Percentiles rank a stretch among this genome's conserved stretches.
These are phyloP conservation scores for Cystofilobasidium bisporidii DNA, from an alignment of 768 basidiomycete genomes.

Conservation along the genomic window DNA sequence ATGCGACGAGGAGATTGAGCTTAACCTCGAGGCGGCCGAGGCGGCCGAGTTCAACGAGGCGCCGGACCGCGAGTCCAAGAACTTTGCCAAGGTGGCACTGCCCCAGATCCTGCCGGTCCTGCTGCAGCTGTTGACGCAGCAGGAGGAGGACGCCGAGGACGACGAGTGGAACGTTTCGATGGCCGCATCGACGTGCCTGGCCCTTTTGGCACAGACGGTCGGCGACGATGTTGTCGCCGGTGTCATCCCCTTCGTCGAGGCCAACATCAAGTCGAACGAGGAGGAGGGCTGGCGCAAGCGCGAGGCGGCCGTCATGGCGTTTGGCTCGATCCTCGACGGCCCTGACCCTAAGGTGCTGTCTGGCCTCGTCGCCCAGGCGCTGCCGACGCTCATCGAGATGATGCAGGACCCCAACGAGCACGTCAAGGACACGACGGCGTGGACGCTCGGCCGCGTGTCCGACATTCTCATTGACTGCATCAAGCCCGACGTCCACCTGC, in stretches of 20 bases:
- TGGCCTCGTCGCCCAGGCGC: slow-evolving; percentile 84
- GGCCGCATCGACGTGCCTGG: slow-evolving; percentile 87
- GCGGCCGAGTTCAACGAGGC: slow-evolving; percentile 81
- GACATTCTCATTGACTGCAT: slow-evolving; percentile 77
- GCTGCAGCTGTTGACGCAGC: slow-evolving; percentile 72
- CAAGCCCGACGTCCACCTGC: slow-evolving; percentile 79
- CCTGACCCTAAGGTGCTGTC: slow-evolving; percentile 79
- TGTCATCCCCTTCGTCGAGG: slow-evolving; percentile 96
- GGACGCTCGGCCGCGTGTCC: slow-evolving; percentile 93
- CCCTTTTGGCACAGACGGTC: slow-evolving; percentile 79
- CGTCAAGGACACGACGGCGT: slow-evolving; percentile 94
- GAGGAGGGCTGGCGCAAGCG: slow-evolving; percentile 80
- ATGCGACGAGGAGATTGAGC: slow-evolving; percentile 91
- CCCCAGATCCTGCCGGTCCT: slow-evolving; percentile 92
- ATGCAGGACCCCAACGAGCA: slow-evolving; percentile 75
- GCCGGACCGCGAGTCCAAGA: slow-evolving; percentile 73
- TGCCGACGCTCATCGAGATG: slow-evolving; percentile 89
- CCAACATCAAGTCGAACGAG: slow-evolving; percentile 63
- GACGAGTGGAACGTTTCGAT: slow-evolving; percentile 99
- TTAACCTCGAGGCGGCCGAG: slow-evolving; percentile 83
- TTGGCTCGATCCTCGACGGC: slow-evolving; percentile 93
- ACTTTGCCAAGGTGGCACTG: slow-evolving; percentile 88
- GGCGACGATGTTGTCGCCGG: slow-evolving; percentile 80
- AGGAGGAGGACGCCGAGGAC: slow-evolving; percentile 94
- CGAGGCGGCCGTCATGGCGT: slow-evolving; percentile 96